Conservation (phyloP, 352 stramenopile species). For the Phytopythium montanum region DNA sequence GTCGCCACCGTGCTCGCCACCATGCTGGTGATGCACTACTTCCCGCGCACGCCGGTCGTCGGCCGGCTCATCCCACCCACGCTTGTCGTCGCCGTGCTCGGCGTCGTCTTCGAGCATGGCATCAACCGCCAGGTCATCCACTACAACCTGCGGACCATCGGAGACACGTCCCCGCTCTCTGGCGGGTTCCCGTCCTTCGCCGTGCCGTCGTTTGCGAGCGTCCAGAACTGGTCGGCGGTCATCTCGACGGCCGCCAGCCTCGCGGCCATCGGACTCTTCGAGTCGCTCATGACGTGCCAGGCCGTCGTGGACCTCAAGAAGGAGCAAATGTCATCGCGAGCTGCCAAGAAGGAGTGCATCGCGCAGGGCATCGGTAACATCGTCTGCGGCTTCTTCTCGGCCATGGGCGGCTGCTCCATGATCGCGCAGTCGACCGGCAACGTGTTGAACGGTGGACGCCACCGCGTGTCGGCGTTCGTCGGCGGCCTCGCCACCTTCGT, state of each 20-base stretch:
- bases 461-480: slow-evolving; percentile 67
- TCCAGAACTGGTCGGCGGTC: slow-evolving; percentile 66
- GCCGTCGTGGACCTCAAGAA: slow-evolving; percentile 90
- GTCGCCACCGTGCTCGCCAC: slow-evolving; percentile 71
- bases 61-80: slow-evolving; percentile 74
- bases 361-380: slow-evolving; percentile 91
- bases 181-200: slow-evolving; percentile 52
- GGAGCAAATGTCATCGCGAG: slow-evolving; percentile 52
- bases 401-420: slow-evolving; percentile 93
- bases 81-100: slow-evolving; percentile 71
- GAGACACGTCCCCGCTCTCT: slow-evolving; percentile 56
- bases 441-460: slow-evolving; percentile 77
- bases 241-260: slow-evolving; percentile 89
- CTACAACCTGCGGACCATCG: slow-evolving; percentile 78
- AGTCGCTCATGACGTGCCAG: slow-evolving; percentile 94
- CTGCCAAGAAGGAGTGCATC: slow-evolving; percentile 76
- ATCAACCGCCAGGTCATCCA: slow-evolving; percentile 74
- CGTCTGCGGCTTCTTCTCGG: slow-evolving; percentile 88
- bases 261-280: slow-evolving; percentile 90
- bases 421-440: slow-evolving; percentile 93
- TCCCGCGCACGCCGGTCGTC: slow-evolving; percentile 53
- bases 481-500: slow-evolving; percentile 59
- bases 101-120: slow-evolving; percentile 83
- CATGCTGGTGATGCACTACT: slow-evolving; percentile 87
- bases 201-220: slow-evolving; percentile 35